Base-by-base conservation (phyloP, 2,329 filamentous ascomycete species). In the Ceratocystis eucalypticola region DNA sequence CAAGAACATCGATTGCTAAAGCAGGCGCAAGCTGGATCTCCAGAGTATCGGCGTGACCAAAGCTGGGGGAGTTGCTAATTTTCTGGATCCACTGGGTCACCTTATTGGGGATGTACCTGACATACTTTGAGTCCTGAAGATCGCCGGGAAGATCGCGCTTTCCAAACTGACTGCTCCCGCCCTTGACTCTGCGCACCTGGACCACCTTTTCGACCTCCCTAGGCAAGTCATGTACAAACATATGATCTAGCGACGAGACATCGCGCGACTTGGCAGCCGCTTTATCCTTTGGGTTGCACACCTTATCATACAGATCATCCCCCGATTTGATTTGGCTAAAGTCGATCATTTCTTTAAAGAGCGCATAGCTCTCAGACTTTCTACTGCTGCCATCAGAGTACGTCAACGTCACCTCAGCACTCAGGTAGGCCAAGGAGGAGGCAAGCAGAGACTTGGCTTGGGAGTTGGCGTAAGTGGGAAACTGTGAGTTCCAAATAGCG, bases 401-500 rank as follows among this genome's bases (percentile, higher is more conserved):
- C 1, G 73, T 74, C 3, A 77, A 65, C 0, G 71, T 75, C 0
- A 75, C 76, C 63, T 70, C 74, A 57, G 72, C 67, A 25, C 76
- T 75, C 3, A 66, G 71, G 66, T 74, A 74, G 50, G 72, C 64
- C 20, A n/a, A 65, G 64, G 28, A 66, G 65, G 61, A 74, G 74
- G 37, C 75, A 74, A n/a, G 71, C 71, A 17, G 62, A 67, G 3
- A 69, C 70, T 1, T 68, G 70, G 30, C 66, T 64, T 59, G 53
- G 25, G 5, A 72, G 70, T 63, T 71, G 70, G 61, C 70, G 66
- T 61, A 62, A 57, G 33, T 61, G 7, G 70, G 75, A 65, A 77
- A 77, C 73, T 76, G 73, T 63, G 70, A 71, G 70, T 77, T 78
- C 71, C 77, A 78, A 1, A 73, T 72, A 3, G 71, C 68, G 44